These are phyloP conservation scores for Xylaria arbuscula DNA, from an alignment of 2,329 filamentous ascomycete genomes.

Conservation along the genomic window DNA sequence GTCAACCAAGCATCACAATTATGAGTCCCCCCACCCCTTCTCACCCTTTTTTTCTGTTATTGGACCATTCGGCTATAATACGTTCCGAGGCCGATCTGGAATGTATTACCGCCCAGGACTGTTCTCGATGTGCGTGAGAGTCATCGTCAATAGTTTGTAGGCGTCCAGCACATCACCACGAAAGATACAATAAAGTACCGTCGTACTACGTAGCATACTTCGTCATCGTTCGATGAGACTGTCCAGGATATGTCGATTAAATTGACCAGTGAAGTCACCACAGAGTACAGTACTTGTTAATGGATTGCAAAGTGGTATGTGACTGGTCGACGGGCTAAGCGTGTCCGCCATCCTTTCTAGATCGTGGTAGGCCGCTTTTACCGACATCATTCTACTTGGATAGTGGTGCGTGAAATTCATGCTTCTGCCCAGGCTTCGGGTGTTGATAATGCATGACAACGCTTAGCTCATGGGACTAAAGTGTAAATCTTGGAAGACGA, in stretches of 20 bases:
- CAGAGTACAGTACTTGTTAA: not conserved
- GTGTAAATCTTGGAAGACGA: not conserved
- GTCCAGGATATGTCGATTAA: not conserved
- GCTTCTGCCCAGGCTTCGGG: not conserved
- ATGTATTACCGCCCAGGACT: not conserved
- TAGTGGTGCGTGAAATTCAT: not conserved
- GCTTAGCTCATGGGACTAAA: not conserved
- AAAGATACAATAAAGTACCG: not conserved
- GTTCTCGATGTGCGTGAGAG: not conserved
- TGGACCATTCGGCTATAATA: not conserved
- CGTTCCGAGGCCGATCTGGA: not conserved
- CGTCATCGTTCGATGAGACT: not conserved
- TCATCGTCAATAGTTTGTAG: not conserved
- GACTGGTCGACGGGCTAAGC: not conserved
- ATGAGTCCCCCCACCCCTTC: too few species aligned
- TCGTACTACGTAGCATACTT: not conserved
- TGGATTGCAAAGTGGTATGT: not conserved
- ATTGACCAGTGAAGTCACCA: conserved; percentile 1
- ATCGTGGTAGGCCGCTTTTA: not conserved
- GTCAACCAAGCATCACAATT: too few species aligned
- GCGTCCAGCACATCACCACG: too few species aligned
- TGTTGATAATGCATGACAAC: not conserved
- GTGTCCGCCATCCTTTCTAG: not conserved
- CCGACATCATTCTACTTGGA: not conserved
- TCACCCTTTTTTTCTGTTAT: not conserved